Percentiles rank a stretch among this genome's conserved stretches.
phyloP scores from a whole-genome alignment of 208 protist genomes.

The Trypanosoma platydactyli region DNA sequence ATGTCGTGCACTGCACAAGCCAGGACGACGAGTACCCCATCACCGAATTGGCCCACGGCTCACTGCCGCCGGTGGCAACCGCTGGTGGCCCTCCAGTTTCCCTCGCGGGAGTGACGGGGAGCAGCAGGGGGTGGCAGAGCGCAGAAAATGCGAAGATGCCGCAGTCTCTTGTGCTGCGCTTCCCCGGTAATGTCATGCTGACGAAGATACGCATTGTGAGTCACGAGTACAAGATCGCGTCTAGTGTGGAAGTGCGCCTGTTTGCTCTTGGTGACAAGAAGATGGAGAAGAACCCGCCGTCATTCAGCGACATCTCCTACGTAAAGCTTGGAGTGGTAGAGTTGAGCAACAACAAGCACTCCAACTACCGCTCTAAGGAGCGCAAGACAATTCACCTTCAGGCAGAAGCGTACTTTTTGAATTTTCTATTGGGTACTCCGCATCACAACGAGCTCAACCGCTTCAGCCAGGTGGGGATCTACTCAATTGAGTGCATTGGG shows the following conservation, averaged over 20 bases:
- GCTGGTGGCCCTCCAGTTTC: background rate
- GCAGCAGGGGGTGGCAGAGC: conserved; percentile 74
- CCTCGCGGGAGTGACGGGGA: background rate
- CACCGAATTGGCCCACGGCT: conserved; percentile 42
- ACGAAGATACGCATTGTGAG: conserved; percentile 81
- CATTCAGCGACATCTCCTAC: conserved; percentile 69
- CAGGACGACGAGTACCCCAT: conserved; percentile 69
- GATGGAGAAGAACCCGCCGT: conserved; percentile 41
- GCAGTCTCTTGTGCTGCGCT: conserved; percentile 83
- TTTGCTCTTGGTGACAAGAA: conserved; percentile 43
- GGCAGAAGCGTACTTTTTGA: conserved; percentile 83
- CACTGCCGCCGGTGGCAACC: conserved; percentile 10
- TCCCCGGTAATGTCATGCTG: conserved; percentile 82
- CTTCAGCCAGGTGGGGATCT: conserved; percentile 78
- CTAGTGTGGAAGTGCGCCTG: conserved; percentile 83
- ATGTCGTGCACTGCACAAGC: conserved; percentile 82
- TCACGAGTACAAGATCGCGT: conserved; percentile 87
- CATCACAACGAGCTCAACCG: conserved; percentile 74
- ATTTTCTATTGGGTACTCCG: conserved; percentile 76
- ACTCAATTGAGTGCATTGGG: conserved; percentile 81
- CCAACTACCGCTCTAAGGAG: conserved; percentile 78
- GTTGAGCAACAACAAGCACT: conserved; percentile 84
- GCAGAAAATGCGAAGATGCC: conserved; percentile 63
- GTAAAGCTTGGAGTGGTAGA: conserved; percentile 77
- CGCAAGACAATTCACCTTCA: conserved; percentile 90